Base-by-base conservation (phyloP, 352 stramenopile species). In the Pythium apleroticum region DNA sequence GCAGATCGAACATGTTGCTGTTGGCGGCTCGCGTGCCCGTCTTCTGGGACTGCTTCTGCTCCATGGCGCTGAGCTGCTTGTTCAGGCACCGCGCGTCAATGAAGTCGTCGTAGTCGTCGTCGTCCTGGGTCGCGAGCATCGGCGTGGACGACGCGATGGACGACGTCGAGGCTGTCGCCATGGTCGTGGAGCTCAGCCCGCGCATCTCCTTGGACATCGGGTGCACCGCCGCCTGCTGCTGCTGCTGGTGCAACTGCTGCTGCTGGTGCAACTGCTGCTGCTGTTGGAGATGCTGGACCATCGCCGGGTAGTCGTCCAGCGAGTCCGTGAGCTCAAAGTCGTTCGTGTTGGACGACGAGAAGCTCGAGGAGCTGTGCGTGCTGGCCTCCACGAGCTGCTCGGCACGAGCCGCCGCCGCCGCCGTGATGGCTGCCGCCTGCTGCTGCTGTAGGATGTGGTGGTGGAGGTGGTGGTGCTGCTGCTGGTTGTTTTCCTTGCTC, bases 1-100 rank as follows among this genome's bases (percentile, higher is more conserved):
- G 73, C 25, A 93, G 71, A 50, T 87, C 82, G 24, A 91, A 91
- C 82, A 90, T 91, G 71, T 89, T 89, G 72, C 77, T 86, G 65
- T 75, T 76, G 53, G 52, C 48, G 19, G 60, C 30, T 20, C 59
- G 12, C 19, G 37, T 55, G 27, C 41, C 45, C 1, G 71, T 62
- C 19, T 54, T 68, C 17, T 73, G 72, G 12, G 73, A 63, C 24
- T 80, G 81, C 61, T 82, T 74, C 52, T 81, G 73, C 45, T 86
- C 77, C 77, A 89, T 81, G 22, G 75, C 76, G 19, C 58, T 66
- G 28, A 88, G 57, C 55, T 88, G 80, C 45, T 73, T 79, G 64
- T 87, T 89, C 53, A 88, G 68, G 53, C 66, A 76, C 20, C 75
- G 74, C 19, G 73, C 71, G 41, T 86, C 73, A 61, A 89, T 81